Evolutionary conservation across 148 eudicot genomes (phyloP).

Genomic region (Rhododendron ferrugineum): DNA sequence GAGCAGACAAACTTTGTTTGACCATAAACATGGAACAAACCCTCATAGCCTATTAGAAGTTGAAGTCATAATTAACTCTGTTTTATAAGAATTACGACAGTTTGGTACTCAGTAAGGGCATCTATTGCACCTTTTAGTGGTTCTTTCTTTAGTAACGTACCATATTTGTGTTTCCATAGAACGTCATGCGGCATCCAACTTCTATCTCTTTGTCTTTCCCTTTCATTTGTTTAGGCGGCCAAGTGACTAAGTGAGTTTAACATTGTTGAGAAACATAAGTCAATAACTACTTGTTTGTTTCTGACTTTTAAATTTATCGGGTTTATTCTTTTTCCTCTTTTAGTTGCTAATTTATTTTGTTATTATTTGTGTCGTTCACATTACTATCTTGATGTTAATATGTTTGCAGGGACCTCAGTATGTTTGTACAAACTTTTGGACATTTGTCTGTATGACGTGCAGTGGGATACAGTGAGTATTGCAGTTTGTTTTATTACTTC

Average conservation of each 20-base stretch:
- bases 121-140: neutral
- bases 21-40: neutral
- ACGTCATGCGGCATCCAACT: neutral
- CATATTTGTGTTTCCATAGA: neutral
- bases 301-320: neutral
- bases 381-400: constrained; percentile 1
- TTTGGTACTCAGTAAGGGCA: neutral
- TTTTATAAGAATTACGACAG: neutral
- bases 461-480: constrained; percentile 93
- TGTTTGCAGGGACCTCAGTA: constrained; percentile 88
- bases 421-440: constrained; percentile 91
- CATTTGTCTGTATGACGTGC: constrained; percentile 76
- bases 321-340: neutral
- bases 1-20: neutral
- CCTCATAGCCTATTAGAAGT: neutral
- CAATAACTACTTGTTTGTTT: neutral
- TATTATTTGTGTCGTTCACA: neutral
- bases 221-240: neutral
- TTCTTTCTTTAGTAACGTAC: neutral
- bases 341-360: neutral
- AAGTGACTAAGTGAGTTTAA: neutral
- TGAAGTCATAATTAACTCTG: neutral
- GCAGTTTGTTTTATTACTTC: neutral
- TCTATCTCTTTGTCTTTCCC: neutral
- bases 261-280: neutral